Base-by-base conservation (phyloP, 2,329 filamentous ascomycete species). In the Emmonsia crescens region DNA sequence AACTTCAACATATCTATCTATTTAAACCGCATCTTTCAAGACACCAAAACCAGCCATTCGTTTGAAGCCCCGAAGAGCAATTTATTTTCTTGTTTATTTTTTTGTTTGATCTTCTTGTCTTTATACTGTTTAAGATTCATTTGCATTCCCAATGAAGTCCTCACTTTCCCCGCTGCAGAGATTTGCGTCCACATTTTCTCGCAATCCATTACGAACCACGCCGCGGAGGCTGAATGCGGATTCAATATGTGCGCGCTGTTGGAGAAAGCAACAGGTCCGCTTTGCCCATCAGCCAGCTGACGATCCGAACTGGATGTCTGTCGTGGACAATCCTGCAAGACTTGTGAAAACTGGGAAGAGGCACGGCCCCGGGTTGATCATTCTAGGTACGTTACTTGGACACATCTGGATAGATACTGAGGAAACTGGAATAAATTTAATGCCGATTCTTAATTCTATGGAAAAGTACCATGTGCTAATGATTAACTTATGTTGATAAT, bases 241-340 rank as follows among this genome's bases (percentile, higher is more conserved):
- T 56, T 72, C 70, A 12, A 70, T 75, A 62, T 75, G 71, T 66
- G 61, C 69, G 61, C 69, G 70, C 68, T 76, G 73, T 61, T 71
- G 71, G 64, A 64, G 58, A 52, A 66, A 67, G 27, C 72, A 74
- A 60, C 74, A 77, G 63, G 68, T 70, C 61, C 73, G 76, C 49
- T 75, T 73, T 66, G 73, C 75, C 42, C 72, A 74, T 42, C 82
- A 83, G 66, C 82, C 84, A 38, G 87, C 82, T 68, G 90, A 96
- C 69, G 84, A 91, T 71, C 88, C 89, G 1, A 82, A 82, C 71
- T 96, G 95, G 78, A 82, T 85, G 63, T 96, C 91, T 8, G 86
- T 96, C 66, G 83, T 96, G 66, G 93, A 99, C 77, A 87, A 89
- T 63, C 91, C 93, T 1, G 85, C 92, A 0, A 83, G 84, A 67